Evolutionary conservation across 805 yeast species (phyloP).

Genomic region (Candida verbasci): DNA sequence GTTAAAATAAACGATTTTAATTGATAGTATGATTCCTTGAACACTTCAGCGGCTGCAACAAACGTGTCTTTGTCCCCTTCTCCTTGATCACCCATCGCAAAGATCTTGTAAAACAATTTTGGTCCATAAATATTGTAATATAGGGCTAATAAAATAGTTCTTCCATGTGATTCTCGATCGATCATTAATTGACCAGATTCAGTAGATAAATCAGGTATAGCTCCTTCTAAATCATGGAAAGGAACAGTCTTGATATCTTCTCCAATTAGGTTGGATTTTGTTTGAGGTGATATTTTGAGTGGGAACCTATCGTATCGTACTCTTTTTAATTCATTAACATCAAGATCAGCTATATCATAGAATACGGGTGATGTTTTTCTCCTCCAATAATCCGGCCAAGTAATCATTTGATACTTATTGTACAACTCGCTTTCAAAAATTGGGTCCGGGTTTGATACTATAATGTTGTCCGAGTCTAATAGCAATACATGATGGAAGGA

Average conservation of each 20-base stretch:
- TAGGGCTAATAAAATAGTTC: constrained; percentile 53
- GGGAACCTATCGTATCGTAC: constrained; percentile 25
- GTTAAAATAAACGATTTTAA: constrained; percentile 38
- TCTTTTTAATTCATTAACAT: constrained; percentile 25
- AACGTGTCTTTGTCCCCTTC: constrained; percentile 38
- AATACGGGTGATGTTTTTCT: constrained; percentile 32
- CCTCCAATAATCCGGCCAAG: constrained; percentile 44
- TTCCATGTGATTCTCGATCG: constrained; percentile 53
- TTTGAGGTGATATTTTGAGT: constrained; percentile 12
- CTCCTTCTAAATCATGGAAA: constrained; percentile 61
- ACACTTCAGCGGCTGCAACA: constrained; percentile 30
- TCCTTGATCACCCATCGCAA: constrained; percentile 50
- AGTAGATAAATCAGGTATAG: constrained; percentile 65
- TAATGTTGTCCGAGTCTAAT: constrained; percentile 32
- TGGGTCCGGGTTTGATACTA: constrained; percentile 25
- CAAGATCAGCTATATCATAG: constrained; percentile 39
- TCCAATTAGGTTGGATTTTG: constrained; percentile 10
- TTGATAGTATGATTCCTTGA: constrained; percentile 33
- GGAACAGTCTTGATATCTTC: constrained; percentile 27
- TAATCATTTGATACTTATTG: constrained; percentile 29
- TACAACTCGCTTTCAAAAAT: constrained; percentile 26
- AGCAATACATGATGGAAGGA: constrained; percentile 31
- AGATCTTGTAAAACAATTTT: constrained; percentile 51
- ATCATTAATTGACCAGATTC: constrained; percentile 67
- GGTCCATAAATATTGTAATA: constrained; percentile 69